Percentiles rank a stretch among this genome's conserved stretches.
Evolutionary conservation across 345 rosid genomes (phyloP).

Genomic region (Conringia planisiliqua): DNA sequence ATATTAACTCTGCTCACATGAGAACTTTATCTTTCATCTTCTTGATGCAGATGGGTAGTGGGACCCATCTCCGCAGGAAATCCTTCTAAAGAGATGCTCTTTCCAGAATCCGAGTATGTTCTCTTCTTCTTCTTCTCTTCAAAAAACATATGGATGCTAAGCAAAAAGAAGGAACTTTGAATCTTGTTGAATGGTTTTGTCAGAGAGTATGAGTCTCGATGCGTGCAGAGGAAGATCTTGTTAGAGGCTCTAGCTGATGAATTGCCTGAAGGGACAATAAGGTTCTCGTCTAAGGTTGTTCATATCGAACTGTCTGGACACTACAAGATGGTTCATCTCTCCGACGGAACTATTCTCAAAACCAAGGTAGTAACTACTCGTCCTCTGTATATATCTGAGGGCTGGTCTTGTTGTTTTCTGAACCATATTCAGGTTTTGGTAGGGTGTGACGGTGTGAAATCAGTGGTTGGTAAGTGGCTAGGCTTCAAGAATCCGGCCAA

Average conservation of each 20-base stretch:
- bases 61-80: slow-evolving; percentile 22
- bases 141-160: not conserved
- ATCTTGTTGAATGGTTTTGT: slow-evolving; percentile 19
- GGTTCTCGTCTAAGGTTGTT: slow-evolving; percentile 63
- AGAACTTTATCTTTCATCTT: not conserved
- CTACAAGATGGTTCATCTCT: slow-evolving; percentile 54
- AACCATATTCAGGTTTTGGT: slow-evolving; percentile 47
- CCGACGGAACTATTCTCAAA: slow-evolving; percentile 51
- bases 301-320: slow-evolving; percentile 54
- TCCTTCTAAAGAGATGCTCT: slow-evolving; percentile 20
- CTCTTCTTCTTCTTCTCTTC: not conserved
- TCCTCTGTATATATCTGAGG: not conserved
- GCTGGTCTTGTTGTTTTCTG: not conserved
- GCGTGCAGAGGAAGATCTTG: slow-evolving; percentile 51
- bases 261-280: slow-evolving; percentile 57
- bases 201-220: slow-evolving; percentile 49
- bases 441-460: slow-evolving; percentile 74
- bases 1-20: not conserved
- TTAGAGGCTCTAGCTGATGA: slow-evolving; percentile 52
- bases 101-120: slow-evolving; percentile 38
- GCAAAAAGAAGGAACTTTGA: not conserved
- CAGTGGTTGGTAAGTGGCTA: slow-evolving; percentile 61
- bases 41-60: slow-evolving; percentile 35
- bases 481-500: slow-evolving; percentile 50
- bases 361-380: slow-evolving; percentile 47